A percentile compares a stretch with the other conserved stretches of the same genome.
Conservation (phyloP, 305 asterid species). For the Stenogyne calaminthoides region DNA sequence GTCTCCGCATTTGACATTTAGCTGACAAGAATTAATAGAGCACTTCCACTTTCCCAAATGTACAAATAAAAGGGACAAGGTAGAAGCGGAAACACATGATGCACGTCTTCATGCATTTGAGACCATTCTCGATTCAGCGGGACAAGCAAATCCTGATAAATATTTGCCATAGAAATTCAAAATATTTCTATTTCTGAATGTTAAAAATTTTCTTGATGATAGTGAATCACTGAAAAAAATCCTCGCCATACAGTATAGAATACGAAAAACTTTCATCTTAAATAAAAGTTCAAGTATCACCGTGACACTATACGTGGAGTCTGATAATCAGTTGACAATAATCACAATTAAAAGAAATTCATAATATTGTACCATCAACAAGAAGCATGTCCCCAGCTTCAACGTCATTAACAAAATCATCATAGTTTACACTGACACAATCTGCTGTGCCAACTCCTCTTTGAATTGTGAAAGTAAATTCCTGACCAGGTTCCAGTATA, state of each 20-base stretch:
- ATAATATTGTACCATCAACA: constrained; percentile 70
- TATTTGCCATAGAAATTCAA: neutral
- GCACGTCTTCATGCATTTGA: neutral
- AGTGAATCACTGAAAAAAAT: neutral
- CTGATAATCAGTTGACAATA: neutral
- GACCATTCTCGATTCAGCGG: neutral
- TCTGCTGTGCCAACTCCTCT: constrained; percentile 97
- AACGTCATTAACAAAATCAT: constrained; percentile 70
- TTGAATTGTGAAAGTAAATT: constrained; percentile 88
- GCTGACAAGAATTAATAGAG: neutral
- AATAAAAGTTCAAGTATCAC: neutral
- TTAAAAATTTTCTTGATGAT: neutral
- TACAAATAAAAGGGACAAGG: neutral
- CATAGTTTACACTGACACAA: constrained; percentile 94
- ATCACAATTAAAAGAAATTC: neutral
- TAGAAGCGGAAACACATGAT: neutral
- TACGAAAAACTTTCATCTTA: neutral
- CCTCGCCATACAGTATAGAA: neutral
- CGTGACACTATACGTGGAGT: neutral
- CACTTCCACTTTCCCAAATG: neutral
- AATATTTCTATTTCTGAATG: neutral
- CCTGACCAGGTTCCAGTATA: constrained; percentile 72
- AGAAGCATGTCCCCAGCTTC: constrained; percentile 96
- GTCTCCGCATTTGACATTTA: neutral
- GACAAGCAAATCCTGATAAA: neutral